Conservation (phyloP, 352 stramenopile species). For the Globisporangium barbulae region DNA sequence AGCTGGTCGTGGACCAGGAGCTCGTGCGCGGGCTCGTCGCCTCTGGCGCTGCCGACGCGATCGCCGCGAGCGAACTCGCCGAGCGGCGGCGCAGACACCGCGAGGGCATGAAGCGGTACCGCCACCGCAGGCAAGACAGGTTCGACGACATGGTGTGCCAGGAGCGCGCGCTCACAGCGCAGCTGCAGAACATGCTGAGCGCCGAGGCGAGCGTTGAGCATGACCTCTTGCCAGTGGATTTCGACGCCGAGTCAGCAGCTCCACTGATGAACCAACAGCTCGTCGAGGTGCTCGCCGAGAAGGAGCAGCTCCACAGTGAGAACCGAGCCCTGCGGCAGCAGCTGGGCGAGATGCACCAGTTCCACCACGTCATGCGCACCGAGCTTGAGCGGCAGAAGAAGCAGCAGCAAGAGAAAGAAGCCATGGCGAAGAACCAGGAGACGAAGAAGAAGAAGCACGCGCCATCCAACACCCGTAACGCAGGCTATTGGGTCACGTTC, state of each 20-base stretch:
- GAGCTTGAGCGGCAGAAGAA: neutral
- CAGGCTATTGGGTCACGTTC: constrained; percentile 10
- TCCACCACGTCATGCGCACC: neutral
- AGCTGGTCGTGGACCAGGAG: neutral
- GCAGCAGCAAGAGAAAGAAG: neutral
- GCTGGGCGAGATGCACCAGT: neutral
- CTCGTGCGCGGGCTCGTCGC: constrained; percentile 13
- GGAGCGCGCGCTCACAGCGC: constrained; percentile 3
- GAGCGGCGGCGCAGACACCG: neutral
- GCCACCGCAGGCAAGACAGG: neutral
- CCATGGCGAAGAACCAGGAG: neutral
- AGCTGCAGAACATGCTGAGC: neutral
- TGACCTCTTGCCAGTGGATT: neutral
- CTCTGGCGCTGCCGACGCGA: constrained; percentile 3
- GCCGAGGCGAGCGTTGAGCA: neutral
- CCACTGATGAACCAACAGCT: neutral
- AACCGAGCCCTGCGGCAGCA: constrained; percentile 3
- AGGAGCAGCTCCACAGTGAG: constrained; percentile 5
- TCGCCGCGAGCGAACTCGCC: neutral
- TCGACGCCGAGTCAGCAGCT: neutral
- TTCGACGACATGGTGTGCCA: constrained; percentile 3
- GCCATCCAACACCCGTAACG: neutral
- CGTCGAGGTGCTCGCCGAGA: constrained; percentile 6
- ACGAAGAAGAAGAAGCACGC: neutral
- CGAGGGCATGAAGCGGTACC: constrained; percentile 7